These are phyloP conservation scores for Penicillium psychrofluorescens DNA, from an alignment of 495 filamentous ascomycete species.

Conservation along the genomic window DNA sequence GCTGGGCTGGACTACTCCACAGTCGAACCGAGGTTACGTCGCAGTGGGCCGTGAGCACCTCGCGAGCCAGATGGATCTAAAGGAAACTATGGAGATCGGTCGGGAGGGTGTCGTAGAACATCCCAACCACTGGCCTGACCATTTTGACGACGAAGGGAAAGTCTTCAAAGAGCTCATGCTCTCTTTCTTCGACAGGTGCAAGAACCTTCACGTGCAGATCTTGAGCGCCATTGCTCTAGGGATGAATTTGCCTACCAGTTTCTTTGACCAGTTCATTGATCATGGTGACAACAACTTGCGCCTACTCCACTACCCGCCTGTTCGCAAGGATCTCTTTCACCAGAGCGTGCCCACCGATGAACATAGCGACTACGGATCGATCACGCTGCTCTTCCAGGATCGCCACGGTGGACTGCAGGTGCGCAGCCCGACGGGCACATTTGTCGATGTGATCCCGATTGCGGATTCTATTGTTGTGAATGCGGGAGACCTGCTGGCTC, in stretches of 20 bases:
- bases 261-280: slow-evolving; percentile 71
- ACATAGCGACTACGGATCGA: slow-evolving; percentile 83
- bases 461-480: slow-evolving; percentile 82
- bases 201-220: slow-evolving; percentile 65
- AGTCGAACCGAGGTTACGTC: slow-evolving; percentile 74
- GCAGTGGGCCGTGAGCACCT: slow-evolving; percentile 73
- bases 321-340: slow-evolving; percentile 58
- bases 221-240: slow-evolving; percentile 88
- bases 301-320: slow-evolving; percentile 81
- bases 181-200: slow-evolving; percentile 64
- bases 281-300: slow-evolving; percentile 79
- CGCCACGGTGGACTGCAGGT: slow-evolving; percentile 77
- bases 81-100: slow-evolving; percentile 81
- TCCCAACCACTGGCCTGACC: slow-evolving; percentile 77
- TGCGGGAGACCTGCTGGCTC: slow-evolving; percentile 78
- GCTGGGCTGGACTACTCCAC: slow-evolving; percentile 62
- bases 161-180: slow-evolving; percentile 68
- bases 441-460: slow-evolving; percentile 79
- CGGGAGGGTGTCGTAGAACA: slow-evolving; percentile 57
- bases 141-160: slow-evolving; percentile 51
- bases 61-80: slow-evolving; percentile 62
- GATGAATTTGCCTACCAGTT: slow-evolving; percentile 62
- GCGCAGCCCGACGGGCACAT: slow-evolving; percentile 64
- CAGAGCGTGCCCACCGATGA: slow-evolving; percentile 75
- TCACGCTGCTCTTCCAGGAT: slow-evolving; percentile 91